Percentiles rank a stretch among this genome's conserved stretches.
Evolutionary conservation across 805 yeast genomes (phyloP).

Genomic region (Pichia scutulata): DNA sequence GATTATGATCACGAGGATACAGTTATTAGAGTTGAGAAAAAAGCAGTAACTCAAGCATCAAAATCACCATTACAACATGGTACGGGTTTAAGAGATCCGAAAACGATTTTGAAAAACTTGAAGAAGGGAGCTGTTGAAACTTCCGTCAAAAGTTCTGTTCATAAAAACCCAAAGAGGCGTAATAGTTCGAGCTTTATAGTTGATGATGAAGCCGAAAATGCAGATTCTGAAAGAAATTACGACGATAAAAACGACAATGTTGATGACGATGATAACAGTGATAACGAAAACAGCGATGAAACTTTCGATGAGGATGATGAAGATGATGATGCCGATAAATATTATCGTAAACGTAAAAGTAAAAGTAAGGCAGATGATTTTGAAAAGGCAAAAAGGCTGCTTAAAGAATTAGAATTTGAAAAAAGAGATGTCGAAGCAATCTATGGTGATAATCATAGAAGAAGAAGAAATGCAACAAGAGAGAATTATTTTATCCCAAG

Average conservation of each 20-base stretch:
- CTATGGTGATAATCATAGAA: slow-evolving; percentile 1
- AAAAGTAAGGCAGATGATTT: neutral
- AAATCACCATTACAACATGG: neutral
- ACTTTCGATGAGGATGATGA: neutral
- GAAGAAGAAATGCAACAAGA: slow-evolving; percentile 18
- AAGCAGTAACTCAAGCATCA: neutral
- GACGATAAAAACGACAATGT: neutral
- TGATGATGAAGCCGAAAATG: neutral
- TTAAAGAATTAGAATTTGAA: slow-evolving; percentile 14
- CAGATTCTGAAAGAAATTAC: neutral
- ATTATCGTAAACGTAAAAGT: neutral
- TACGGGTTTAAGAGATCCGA: too few species aligned
- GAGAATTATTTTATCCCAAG: slow-evolving; percentile 81
- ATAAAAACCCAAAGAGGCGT: neutral
- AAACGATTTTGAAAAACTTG: too few species aligned
- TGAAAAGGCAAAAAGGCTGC: slow-evolving; percentile 4
- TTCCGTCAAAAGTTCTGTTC: too few species aligned
- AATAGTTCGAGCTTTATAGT: neutral
- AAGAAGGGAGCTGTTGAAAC: too few species aligned
- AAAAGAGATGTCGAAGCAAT: slow-evolving; percentile 9
- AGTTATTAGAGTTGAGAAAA: too few species aligned
- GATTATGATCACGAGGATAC: too few species aligned
- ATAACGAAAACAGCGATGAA: neutral
- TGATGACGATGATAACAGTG: neutral
- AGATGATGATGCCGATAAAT: neutral